These are phyloP conservation scores for Erucastrum elatum DNA, from an alignment of 345 rosid species.

Conservation along the genomic window DNA sequence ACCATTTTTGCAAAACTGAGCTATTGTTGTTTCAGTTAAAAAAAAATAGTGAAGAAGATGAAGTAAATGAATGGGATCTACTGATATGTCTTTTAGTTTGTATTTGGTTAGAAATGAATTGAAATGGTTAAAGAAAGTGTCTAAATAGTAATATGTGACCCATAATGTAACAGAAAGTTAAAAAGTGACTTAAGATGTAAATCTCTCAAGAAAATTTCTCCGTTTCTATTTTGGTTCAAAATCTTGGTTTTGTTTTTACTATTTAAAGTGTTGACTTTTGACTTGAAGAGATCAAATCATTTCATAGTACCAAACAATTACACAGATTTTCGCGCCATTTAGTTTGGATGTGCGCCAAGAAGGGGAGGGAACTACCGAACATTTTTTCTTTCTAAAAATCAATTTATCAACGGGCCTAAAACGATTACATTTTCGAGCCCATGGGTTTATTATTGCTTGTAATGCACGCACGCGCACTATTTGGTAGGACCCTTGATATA, in stretches of 20 bases:
- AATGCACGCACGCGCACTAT: not conserved
- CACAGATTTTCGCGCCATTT: constrained; percentile 33
- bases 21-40: too few species aligned
- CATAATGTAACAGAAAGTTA: too few species aligned
- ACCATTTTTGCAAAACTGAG: too few species aligned
- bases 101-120: too few species aligned
- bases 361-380: constrained; percentile 1
- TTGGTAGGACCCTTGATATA: not conserved
- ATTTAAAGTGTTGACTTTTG: constrained; percentile 14
- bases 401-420: constrained; percentile 5
- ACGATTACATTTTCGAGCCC: not conserved
- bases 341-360: constrained; percentile 32
- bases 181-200: too few species aligned
- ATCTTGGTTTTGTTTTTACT: not conserved
- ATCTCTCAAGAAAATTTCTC: too few species aligned
- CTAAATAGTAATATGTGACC: too few species aligned
- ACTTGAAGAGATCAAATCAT: constrained; percentile 5
- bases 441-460: not conserved
- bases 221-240: constrained; percentile 23
- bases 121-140: too few species aligned
- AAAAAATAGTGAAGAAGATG: too few species aligned
- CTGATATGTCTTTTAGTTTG: too few species aligned
- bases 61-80: too few species aligned
- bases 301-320: not conserved
- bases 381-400: not conserved